phyloP scores from a whole-genome alignment of 1,284 basidiomycete species.

The Rhizoctonia solani region DNA sequence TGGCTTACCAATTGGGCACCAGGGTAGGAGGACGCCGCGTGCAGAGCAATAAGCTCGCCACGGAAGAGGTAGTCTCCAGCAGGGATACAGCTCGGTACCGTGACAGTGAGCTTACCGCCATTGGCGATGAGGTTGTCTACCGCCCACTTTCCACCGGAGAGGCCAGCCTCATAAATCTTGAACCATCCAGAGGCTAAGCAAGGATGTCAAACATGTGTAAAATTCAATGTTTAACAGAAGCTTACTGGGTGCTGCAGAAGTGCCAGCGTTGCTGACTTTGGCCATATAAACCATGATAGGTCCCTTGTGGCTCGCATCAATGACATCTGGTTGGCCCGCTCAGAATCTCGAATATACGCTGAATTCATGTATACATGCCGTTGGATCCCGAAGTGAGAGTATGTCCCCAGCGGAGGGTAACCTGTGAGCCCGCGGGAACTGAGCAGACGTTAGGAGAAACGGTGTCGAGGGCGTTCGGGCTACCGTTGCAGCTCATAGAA shows the following conservation, averaged over 20 bases:
- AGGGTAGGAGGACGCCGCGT: conserved; percentile 52
- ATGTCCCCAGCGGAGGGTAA: conserved; percentile 17
- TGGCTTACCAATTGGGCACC: conserved; percentile 52
- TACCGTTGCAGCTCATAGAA: conserved; percentile 41
- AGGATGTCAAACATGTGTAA: conserved; percentile 11
- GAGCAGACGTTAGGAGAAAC: conserved; percentile 28
- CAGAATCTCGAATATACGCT: conserved; percentile 36
- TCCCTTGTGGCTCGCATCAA: conserved; percentile 41
- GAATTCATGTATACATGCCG: conserved; percentile 19
- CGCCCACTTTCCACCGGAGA: conserved; percentile 36
- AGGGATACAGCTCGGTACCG: conserved; percentile 55
- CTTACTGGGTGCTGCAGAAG: conserved; percentile 31
- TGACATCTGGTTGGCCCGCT: conserved; percentile 38
- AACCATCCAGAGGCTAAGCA: conserved; percentile 16
- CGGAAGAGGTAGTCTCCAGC: conserved; percentile 58
- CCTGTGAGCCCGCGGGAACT: conserved; percentile 13
- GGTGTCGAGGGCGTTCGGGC: conserved; percentile 38
- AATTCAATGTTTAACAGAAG: conserved; percentile 10
- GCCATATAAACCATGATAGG: conserved; percentile 39
- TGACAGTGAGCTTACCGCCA: conserved; percentile 59
- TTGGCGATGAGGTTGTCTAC: conserved; percentile 56
- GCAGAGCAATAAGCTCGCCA: conserved; percentile 47
- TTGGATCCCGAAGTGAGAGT: neutral
- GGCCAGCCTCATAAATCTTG: conserved; percentile 34
- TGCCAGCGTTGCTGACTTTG: conserved; percentile 36